Conservation (phyloP, 1,139 yeast genomes). For the Sugiyamaella pinicola region DNA sequence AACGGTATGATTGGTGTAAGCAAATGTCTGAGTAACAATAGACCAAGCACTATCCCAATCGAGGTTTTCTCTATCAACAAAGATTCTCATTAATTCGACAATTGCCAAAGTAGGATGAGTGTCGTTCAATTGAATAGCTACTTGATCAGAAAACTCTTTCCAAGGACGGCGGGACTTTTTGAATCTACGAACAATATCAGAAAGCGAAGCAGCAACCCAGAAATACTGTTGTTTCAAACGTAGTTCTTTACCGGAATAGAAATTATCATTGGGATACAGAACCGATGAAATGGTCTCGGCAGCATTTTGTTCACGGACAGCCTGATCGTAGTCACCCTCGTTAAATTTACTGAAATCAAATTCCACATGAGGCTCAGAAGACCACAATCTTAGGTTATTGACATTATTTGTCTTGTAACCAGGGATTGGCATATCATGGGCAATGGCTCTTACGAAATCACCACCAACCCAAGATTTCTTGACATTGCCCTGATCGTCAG, state of each 20-base stretch:
- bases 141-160: slow-evolving; percentile 79
- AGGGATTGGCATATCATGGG: slow-evolving; percentile 93
- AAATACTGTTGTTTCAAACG: slow-evolving; percentile 94
- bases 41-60: slow-evolving; percentile 86
- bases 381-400: slow-evolving; percentile 89
- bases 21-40: slow-evolving; percentile 78
- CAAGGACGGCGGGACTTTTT: slow-evolving; percentile 79
- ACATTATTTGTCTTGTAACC: slow-evolving; percentile 84
- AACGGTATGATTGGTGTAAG: slow-evolving; percentile 94
- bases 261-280: slow-evolving; percentile 89
- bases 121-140: slow-evolving; percentile 92
- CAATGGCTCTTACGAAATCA: slow-evolving; percentile 84
- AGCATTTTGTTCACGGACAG: slow-evolving; percentile 79
- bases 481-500: slow-evolving; percentile 54
- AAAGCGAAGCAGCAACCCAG: slow-evolving; percentile 94
- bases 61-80: slow-evolving; percentile 80
- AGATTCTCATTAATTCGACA: slow-evolving; percentile 84
- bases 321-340: slow-evolving; percentile 85
- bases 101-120: slow-evolving; percentile 94
- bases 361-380: slow-evolving; percentile 85
- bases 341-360: slow-evolving; percentile 92
- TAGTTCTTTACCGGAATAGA: slow-evolving; percentile 86
- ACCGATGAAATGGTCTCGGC: slow-evolving; percentile 94
- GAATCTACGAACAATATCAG: slow-evolving; percentile 88
- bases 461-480: slow-evolving; percentile 82